Conservation (phyloP, 495 filamentous ascomycete species). For the Talaromyces thailandensis region DNA sequence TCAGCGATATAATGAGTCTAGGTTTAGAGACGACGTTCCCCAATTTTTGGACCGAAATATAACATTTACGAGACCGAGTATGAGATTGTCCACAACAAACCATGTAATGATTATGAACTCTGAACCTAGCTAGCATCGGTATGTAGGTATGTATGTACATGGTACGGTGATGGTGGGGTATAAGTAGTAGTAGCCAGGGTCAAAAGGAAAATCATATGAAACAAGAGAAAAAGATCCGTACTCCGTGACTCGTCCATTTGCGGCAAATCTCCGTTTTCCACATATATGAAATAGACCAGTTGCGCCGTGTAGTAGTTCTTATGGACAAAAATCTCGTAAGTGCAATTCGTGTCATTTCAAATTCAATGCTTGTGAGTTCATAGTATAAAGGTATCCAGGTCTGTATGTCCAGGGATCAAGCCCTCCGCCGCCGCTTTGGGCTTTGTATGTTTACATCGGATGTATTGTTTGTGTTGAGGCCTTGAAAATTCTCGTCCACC, state of each 20-base stretch:
- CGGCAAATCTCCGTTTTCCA: background rate
- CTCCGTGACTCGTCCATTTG: background rate
- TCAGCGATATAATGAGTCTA: no score
- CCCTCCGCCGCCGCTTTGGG: constrained; percentile 29
- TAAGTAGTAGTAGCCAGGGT: background rate
- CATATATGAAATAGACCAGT: background rate
- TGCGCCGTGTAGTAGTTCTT: background rate
- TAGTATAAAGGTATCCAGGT: background rate
- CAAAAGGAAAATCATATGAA: background rate
- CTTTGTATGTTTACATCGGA: constrained; percentile 15
- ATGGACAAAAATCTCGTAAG: background rate
- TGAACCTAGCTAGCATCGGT: background rate
- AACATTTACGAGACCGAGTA: no score
- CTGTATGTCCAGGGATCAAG: background rate
- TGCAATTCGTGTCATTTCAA: background rate
- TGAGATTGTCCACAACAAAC: background rate
- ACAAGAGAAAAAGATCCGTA: background rate
- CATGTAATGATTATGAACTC: background rate
- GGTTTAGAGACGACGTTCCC: no score
- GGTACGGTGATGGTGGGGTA: background rate
- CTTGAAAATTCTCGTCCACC: constrained; percentile 18
- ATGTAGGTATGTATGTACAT: background rate
- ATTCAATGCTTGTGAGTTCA: background rate
- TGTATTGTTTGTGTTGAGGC: constrained; percentile 5
- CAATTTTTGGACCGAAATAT: no score